Evolutionary conservation across 1,284 basidiomycete species (phyloP).

Genomic region (Ganoderma resinaceum): DNA sequence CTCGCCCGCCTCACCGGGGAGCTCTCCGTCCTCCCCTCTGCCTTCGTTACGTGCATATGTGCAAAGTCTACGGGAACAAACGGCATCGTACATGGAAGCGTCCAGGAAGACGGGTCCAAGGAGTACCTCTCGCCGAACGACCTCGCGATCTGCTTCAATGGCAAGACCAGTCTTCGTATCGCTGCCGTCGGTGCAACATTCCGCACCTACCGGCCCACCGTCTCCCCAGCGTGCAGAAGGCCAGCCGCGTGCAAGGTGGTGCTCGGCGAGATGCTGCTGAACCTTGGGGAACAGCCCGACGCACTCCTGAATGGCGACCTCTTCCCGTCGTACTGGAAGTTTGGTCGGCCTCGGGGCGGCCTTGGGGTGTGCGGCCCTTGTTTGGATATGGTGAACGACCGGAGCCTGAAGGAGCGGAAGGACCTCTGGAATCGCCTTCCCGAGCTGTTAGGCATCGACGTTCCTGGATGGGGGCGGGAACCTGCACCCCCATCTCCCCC

Average conservation of each 20-base stretch:
- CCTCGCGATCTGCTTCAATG: not conserved
- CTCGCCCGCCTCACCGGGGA: conserved; percentile 17
- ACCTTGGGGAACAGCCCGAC: not conserved
- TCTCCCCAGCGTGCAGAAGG: not conserved
- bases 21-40: not conserved
- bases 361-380: not conserved
- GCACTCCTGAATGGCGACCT: not conserved
- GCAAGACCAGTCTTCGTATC: not conserved
- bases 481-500: not conserved
- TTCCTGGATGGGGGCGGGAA: conserved; percentile 17
- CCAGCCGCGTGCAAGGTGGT: not conserved
- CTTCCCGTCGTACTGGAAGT: not conserved
- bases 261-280: not conserved
- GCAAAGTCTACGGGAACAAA: not conserved
- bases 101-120: not conserved
- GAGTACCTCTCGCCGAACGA: not conserved
- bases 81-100: not conserved
- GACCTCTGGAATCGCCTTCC: conserved; percentile 8
- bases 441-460: conserved; percentile 10
- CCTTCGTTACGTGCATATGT: not conserved
- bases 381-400: not conserved
- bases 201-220: not conserved
- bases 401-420: not conserved
- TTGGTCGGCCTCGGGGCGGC: not conserved
- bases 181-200: not conserved